Percentiles rank a stretch among this genome's conserved stretches.
Evolutionary conservation across 179 eudicot genomes (phyloP).

Genomic region (Beta corolliflora): DNA sequence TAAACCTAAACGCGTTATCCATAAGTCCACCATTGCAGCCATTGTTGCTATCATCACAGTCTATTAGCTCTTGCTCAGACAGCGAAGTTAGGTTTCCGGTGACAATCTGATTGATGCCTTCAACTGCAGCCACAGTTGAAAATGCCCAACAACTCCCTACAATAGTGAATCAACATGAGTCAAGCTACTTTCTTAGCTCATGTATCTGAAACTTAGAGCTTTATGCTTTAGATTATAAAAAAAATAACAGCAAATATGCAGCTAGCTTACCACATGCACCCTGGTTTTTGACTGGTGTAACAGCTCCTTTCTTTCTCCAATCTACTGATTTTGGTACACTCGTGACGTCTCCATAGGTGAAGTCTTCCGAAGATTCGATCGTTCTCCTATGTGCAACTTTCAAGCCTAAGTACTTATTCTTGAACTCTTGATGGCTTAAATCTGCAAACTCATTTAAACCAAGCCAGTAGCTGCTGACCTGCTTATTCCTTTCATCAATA

Average conservation of each 20-base stretch:
- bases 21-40: constrained; percentile 77
- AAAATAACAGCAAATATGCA: neutral
- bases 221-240: neutral
- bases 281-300: constrained; percentile 64
- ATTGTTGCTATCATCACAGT: constrained; percentile 61
- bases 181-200: neutral
- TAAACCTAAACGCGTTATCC: constrained; percentile 67
- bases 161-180: constrained; percentile 1
- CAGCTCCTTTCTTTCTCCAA: constrained; percentile 72
- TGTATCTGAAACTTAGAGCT: neutral
- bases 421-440: constrained; percentile 68
- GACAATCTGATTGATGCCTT: constrained; percentile 74
- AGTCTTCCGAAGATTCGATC: constrained; percentile 34
- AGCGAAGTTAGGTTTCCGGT: constrained; percentile 63
- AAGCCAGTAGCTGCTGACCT: constrained; percentile 49
- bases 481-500: constrained; percentile 41
- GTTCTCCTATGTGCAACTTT: constrained; percentile 26
- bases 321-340: constrained; percentile 63
- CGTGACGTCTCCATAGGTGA: constrained; percentile 43
- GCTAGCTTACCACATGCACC: constrained; percentile 73
- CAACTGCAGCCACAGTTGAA: constrained; percentile 77
- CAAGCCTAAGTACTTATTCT: constrained; percentile 55
- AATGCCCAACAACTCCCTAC: constrained; percentile 88
- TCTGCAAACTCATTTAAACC: constrained; percentile 76
- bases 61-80: constrained; percentile 69